Evolutionary conservation across 179 eudicot genomes (phyloP), one percentile per base, ranked within the genome.

Genomic region (Pouteria campechiana): DNA sequence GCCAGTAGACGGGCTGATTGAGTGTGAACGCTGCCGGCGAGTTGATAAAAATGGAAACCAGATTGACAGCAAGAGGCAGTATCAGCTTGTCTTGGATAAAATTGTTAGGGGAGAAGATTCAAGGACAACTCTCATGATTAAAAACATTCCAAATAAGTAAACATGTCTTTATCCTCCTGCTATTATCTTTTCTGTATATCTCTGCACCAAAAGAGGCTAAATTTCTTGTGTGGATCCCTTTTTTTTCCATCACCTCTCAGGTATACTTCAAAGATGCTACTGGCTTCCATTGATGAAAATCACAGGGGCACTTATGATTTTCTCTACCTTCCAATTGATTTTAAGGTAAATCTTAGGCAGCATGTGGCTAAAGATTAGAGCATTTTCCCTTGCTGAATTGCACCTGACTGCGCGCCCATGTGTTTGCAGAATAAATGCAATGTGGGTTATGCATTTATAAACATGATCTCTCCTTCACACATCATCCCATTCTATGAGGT

Each of bases 401-500:
- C 20, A 17, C 14, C 54, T 53, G 29, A 46, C 43, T 3, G 18
- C 27, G 19, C 19, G 27, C 23, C 39, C 46, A 29, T 14, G 20
- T 36, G 41, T 21, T 13, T 60, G 48, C 74, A 70, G 81, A 75
- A 75, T 44, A 75, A 75, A 53, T 75, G 81, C 73, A 75, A 75
- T 37, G 77, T 70, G 35, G 81, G 77, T 32, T 74, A 74, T 58
- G 81, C 81, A 51, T 74, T 74, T 64, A 74, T 74, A 59, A 74
- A 74, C 22, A 74, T 74, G 76, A 62, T 70, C 38, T 70, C 73
- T 44, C 81, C 81, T 47, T 65, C 73, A 12, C 68, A 65, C 47
- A 70, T 74, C 27, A 40, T 70, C 47, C 30, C 76, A 38, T 74
- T 74, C 55, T 66, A 65, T 35, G 63, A 70, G 81, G 81, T 72